phyloP scores from a whole-genome alignment of 176 grass and related monocot species.

The Sorghum bicolor region Sorghum_bicolor_NCBIv3 NC_012875.2:54177001-54177500 shows the following conservation, averaged over 20 bases:
- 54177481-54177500: background rate
- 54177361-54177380: slow-evolving; percentile 3
- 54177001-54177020: slow-evolving; percentile 12
- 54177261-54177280: slow-evolving; percentile 85
- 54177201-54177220: slow-evolving; percentile 1
- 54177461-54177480: background rate
- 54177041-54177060: slow-evolving; percentile 81
- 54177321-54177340: slow-evolving; percentile 57
- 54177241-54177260: slow-evolving; percentile 73
- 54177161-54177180: background rate
- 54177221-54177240: slow-evolving; percentile 68
- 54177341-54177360: background rate
- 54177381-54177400: background rate
- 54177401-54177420: slow-evolving; percentile 29
- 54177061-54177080: slow-evolving; percentile 67
- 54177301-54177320: slow-evolving; percentile 72
- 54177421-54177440: background rate
- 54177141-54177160: background rate
- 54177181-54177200: background rate
- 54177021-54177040: slow-evolving; percentile 39
- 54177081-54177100: slow-evolving; percentile 72
- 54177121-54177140: background rate
- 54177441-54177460: slow-evolving; percentile 12
- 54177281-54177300: slow-evolving; percentile 85
- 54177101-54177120: slow-evolving; percentile 78